These are phyloP conservation scores for Globisporangium mamillatum DNA, from an alignment of 352 stramenopile species.

Conservation along the genomic window DNA sequence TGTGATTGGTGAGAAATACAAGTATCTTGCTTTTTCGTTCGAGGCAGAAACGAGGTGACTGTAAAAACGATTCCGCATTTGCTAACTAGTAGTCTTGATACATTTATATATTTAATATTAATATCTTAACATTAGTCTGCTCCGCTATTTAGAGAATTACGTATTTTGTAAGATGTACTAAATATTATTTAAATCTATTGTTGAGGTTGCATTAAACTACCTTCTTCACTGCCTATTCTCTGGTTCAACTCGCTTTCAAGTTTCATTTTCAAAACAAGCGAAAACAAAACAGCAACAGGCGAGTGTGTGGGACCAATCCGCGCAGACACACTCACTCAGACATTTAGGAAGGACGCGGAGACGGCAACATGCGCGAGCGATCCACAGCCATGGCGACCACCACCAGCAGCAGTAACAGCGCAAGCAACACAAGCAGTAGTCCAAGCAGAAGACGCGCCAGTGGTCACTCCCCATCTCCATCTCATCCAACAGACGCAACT, in stretches of 20 bases:
- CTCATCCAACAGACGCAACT: neutral
- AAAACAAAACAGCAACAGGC: neutral
- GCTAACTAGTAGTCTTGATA: neutral
- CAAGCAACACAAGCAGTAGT: neutral
- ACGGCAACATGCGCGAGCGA: neutral
- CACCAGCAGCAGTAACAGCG: neutral
- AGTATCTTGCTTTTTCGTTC: neutral
- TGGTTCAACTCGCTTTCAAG: neutral
- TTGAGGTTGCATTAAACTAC: no score
- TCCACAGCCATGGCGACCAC: neutral
- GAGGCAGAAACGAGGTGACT: neutral
- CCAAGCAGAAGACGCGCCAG: neutral
- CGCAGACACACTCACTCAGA: neutral
- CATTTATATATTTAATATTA: neutral
- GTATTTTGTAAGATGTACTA: neutral
- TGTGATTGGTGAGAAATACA: neutral
- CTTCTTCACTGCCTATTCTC: neutral
- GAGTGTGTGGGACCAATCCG: neutral
- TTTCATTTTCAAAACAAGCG: neutral
- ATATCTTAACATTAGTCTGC: neutral
- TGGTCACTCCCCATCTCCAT: neutral
- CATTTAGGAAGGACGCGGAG: neutral
- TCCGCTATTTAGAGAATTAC: neutral
- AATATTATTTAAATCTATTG: no score
- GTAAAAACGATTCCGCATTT: conserved; percentile 2